Conservation (phyloP, 805 yeast genomes). For the Ogataea methanolica region DNA sequence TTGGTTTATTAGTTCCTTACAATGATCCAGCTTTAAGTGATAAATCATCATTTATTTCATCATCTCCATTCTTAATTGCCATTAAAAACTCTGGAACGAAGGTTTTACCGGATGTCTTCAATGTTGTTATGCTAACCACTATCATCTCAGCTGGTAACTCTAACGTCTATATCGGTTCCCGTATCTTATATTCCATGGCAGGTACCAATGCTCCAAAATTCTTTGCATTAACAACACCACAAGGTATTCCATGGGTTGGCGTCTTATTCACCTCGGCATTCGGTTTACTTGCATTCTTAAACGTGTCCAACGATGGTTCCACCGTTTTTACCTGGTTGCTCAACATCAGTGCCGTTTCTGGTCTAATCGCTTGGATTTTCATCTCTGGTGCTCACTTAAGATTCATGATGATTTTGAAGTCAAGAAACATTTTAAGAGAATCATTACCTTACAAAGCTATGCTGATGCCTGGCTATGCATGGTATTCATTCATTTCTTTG, state of each 20-base stretch:
- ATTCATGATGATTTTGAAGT: slow-evolving; percentile 60
- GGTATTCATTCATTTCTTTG: slow-evolving; percentile 54
- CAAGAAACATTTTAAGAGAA: slow-evolving; percentile 62
- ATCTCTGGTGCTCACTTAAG: slow-evolving; percentile 62
- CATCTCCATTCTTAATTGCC: slow-evolving; percentile 73
- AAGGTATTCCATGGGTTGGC: slow-evolving; percentile 59
- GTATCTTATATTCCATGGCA: slow-evolving; percentile 65
- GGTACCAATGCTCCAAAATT: slow-evolving; percentile 53
- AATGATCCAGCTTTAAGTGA: slow-evolving; percentile 49
- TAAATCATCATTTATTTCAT: slow-evolving; percentile 37
- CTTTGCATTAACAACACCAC: slow-evolving; percentile 43
- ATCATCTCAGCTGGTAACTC: slow-evolving; percentile 80
- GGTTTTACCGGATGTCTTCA: slow-evolving; percentile 64
- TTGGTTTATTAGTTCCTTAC: slow-evolving; percentile 68
- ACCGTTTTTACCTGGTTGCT: slow-evolving; percentile 69
- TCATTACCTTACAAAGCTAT: slow-evolving; percentile 69
- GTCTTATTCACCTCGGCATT: slow-evolving; percentile 55
- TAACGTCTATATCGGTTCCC: slow-evolving; percentile 65
- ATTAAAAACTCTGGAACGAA: slow-evolving; percentile 63
- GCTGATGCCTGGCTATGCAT: slow-evolving; percentile 65
- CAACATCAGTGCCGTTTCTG: slow-evolving; percentile 74
- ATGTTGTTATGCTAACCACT: slow-evolving; percentile 63
- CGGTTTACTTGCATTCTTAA: slow-evolving; percentile 62
- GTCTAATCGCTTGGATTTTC: slow-evolving; percentile 68
- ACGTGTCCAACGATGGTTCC: slow-evolving; percentile 46